Conservation (phyloP, 2,329 filamentous ascomycete genomes). For the Aspergillus sp. region DNA sequence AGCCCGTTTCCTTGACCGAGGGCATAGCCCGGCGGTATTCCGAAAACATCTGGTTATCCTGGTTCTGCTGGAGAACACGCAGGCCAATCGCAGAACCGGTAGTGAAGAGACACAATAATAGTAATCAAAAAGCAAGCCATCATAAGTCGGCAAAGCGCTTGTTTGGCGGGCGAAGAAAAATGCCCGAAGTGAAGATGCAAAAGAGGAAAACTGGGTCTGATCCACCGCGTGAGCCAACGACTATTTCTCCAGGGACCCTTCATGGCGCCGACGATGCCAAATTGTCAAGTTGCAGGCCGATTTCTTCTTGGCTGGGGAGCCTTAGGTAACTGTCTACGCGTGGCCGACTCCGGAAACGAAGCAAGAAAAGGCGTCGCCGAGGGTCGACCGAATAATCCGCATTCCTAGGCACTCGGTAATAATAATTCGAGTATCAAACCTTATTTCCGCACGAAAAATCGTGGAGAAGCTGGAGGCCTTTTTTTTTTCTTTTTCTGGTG, state of each 20-base stretch:
- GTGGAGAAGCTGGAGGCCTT: constrained; percentile 9
- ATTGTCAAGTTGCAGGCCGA: constrained; percentile 4
- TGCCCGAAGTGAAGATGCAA: neutral
- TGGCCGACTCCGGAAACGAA: neutral
- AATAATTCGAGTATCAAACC: constrained; percentile 10
- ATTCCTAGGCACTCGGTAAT: neutral
- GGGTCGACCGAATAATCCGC: neutral
- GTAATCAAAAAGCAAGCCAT: neutral
- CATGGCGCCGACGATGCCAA: neutral
- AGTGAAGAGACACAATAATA: neutral
- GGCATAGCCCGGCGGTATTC: neutral
- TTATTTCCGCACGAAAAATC: constrained; percentile 5
- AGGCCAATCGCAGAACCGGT: neutral
- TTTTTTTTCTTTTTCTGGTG: neutral
- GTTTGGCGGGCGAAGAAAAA: neutral
- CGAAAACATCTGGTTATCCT: neutral
- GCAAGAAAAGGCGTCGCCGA: neutral
- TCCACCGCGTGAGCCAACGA: constrained; percentile 7
- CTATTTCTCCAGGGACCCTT: constrained; percentile 10
- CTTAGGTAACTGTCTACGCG: neutral
- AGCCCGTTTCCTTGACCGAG: neutral
- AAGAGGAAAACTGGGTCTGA: constrained; percentile 6
- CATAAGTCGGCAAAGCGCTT: constrained; percentile 1
- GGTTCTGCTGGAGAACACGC: neutral
- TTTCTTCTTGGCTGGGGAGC: neutral